Evolutionary conservation across 345 rosid species (phyloP), one percentile per base, ranked within the genome.

Genomic region (Eucalyptus sp.): DNA sequence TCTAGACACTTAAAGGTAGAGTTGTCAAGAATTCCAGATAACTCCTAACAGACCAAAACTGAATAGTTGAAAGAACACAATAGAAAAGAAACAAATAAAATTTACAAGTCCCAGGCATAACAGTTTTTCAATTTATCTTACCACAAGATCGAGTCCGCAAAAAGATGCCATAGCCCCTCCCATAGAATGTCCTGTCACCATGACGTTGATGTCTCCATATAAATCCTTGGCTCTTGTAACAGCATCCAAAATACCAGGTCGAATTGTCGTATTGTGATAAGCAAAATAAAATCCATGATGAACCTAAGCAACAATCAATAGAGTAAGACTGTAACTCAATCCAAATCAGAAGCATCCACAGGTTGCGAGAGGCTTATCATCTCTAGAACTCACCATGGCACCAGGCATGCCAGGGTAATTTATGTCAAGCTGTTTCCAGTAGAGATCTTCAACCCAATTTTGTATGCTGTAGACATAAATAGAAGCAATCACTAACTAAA

Each of bases 231-330:
- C 96, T 79, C 88, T 92, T 89, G 90, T 90, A 88, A 97, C 92
- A 8, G 98, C 99, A 92, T 52, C 79, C 79, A 97, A 76, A 91
- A 97, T 91, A 49, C 94, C 98, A 89, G 98, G 96, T 86, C 99
- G 96, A 43, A 97, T 91, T 5, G 99, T 95, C 56, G 99, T 96
- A 86, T 97, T 95, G 93, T 97, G 99, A 90, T 96, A 97, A 87
- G 99, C 98, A 91, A 92, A 90, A 91, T 94, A 97, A 91, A 97
- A 97, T 87, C 99, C 99, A 90, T 94, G 98, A 92, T 97, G 99
- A 58, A 96, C 99, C 99, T 96, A 91, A 87, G 86, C 87, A 52
- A 90, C 15, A 14, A 52, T 12, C 8, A 16, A 89, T 20, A 46
- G 12, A 46, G 49, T 37, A 11, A 44, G 50, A 48, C 49, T 3